Conservation (phyloP, 2,329 filamentous ascomycete species). For the Fusarium anguioides region DNA sequence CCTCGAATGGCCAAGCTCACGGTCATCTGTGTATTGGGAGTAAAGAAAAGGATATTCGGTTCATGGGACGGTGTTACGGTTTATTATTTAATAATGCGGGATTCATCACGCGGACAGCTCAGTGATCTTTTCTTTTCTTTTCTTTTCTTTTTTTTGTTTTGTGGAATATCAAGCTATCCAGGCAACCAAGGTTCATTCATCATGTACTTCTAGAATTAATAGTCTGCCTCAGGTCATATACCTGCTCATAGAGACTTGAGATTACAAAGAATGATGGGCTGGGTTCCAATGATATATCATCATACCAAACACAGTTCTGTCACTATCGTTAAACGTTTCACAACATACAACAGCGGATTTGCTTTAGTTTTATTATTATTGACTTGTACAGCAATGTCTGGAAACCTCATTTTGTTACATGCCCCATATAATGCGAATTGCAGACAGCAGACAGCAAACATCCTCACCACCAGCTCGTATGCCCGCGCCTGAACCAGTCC, state of each 20-base stretch:
- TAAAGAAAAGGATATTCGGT: slow-evolving; percentile 21
- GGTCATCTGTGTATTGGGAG: slow-evolving; percentile 18
- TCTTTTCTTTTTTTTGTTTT: no score
- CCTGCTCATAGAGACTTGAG: neutral
- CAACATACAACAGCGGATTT: neutral
- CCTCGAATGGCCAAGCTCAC: neutral
- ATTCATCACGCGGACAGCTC: neutral
- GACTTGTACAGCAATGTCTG: slow-evolving; percentile 33
- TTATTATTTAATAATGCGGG: slow-evolving; percentile 2
- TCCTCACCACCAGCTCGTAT: slow-evolving; percentile 28
- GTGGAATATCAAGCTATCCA: no score
- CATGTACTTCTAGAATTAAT: neutral
- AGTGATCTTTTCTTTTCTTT: neutral
- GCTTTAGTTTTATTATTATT: slow-evolving; percentile 25
- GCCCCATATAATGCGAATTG: slow-evolving; percentile 37
- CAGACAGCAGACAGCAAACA: slow-evolving; percentile 26
- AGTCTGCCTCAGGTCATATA: neutral
- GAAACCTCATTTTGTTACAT: slow-evolving; percentile 37
- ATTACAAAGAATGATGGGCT: neutral
- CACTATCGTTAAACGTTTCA: neutral
- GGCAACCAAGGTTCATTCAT: neutral
- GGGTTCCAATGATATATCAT: neutral
- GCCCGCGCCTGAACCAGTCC: slow-evolving; percentile 22
- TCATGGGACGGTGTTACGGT: slow-evolving; percentile 34
- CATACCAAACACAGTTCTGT: neutral